A percentile compares a stretch with the other conserved stretches of the same genome.
Evolutionary conservation across 108 stramenopile genomes (phyloP).

Genomic region (Conticribra weissflogii): DNA sequence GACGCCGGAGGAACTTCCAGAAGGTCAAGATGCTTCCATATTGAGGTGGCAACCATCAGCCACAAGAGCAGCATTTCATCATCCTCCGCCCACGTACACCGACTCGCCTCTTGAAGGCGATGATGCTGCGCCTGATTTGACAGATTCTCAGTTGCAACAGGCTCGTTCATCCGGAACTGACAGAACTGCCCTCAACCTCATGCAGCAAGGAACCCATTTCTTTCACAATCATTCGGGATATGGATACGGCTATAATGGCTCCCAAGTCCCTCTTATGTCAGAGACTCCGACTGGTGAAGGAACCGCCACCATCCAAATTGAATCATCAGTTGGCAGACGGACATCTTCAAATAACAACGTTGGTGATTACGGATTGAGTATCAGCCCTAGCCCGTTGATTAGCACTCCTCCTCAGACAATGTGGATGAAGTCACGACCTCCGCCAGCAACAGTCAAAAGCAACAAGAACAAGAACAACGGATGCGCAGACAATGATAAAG

Average conservation of each 20-base stretch:
- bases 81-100: conserved; percentile 20
- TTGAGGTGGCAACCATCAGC: conserved; percentile 25
- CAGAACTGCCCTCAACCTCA: neutral
- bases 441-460: conserved; percentile 6
- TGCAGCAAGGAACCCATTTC: conserved; percentile 11
- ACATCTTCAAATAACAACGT: neutral
- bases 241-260: conserved; percentile 51
- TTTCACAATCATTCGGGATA: conserved; percentile 42
- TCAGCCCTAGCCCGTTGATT: conserved; percentile 36
- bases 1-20: neutral
- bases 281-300: conserved; percentile 1
- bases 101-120: neutral
- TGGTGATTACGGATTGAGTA: conserved; percentile 19
- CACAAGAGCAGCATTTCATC: conserved; percentile 52
- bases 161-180: neutral
- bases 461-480: no score
- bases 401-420: conserved; percentile 41
- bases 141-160: neutral
- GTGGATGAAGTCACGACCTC: conserved; percentile 12
- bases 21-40: neutral
- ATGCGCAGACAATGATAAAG: neutral
- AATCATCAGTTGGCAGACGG: neutral
- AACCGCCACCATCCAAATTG: neutral
- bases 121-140: neutral
- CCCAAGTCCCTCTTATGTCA: conserved; percentile 15